A percentile compares a stretch with the other conserved stretches of the same genome.
phyloP scores from a whole-genome alignment of 768 basidiomycete genomes.

The Naganishia randhawae region DNA sequence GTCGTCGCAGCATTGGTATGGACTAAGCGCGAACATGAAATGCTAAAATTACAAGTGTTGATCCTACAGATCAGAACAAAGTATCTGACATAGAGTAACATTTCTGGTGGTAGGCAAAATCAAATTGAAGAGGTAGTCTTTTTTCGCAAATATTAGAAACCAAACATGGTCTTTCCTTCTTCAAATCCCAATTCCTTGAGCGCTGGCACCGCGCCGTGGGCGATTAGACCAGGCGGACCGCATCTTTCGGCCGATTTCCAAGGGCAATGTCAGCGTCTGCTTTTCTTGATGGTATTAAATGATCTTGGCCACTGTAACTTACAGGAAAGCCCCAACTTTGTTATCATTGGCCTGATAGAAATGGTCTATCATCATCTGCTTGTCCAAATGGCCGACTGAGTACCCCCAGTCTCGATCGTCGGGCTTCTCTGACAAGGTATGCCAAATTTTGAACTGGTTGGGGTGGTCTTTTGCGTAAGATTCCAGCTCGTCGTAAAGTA shows the following conservation, averaged over 20 bases:
- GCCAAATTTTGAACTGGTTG: slow-evolving; percentile 26
- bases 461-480: slow-evolving; percentile 9
- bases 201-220: slow-evolving; percentile 1
- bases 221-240: slow-evolving; percentile 18
- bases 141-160: too few relatives aligned
- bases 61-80: background rate
- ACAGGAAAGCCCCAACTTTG: slow-evolving; percentile 27
- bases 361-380: slow-evolving; percentile 24
- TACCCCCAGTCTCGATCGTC: slow-evolving; percentile 25
- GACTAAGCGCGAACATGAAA: too few relatives aligned
- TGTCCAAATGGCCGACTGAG: slow-evolving; percentile 23
- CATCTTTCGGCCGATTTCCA: background rate
- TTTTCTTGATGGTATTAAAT: background rate
- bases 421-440: slow-evolving; percentile 20
- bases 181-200: slow-evolving; percentile 23
- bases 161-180: slow-evolving; percentile 26
- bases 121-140: too few relatives aligned
- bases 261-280: background rate
- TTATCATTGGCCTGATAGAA: slow-evolving; percentile 18
- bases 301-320: slow-evolving; percentile 5
- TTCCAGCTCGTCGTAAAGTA: slow-evolving; percentile 29
- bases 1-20: too few relatives aligned
- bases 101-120: background rate
- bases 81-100: background rate
- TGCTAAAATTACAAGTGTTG: too few relatives aligned